phyloP scores from a whole-genome alignment of 2,329 filamentous ascomycete species.

The Aspergillus persii region DNA sequence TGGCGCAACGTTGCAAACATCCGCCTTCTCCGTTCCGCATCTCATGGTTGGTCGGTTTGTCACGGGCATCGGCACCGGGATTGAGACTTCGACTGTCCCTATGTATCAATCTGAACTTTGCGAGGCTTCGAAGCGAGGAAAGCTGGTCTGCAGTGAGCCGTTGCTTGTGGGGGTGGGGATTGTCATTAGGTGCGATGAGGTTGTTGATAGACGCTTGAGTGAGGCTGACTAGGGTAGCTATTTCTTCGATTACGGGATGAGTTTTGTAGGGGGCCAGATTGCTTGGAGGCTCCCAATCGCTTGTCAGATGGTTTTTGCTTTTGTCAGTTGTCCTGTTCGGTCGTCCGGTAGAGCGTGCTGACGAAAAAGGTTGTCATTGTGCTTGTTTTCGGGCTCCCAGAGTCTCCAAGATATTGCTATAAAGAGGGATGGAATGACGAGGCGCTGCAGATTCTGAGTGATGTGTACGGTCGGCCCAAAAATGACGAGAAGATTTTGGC shows the following conservation, averaged over 20 bases:
- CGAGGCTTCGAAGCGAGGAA: slow-evolving; percentile 41
- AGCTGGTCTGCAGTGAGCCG: slow-evolving; percentile 41
- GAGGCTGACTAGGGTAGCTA: slow-evolving; percentile 10
- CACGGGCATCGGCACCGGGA: slow-evolving; percentile 52
- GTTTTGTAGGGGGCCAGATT: slow-evolving; percentile 39
- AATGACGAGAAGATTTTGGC: slow-evolving; percentile 22
- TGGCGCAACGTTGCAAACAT: slow-evolving; percentile 35
- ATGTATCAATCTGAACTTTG: slow-evolving; percentile 48
- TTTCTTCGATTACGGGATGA: slow-evolving; percentile 36
- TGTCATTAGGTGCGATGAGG: slow-evolving; percentile 24
- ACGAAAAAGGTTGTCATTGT: slow-evolving; percentile 14
- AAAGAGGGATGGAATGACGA: slow-evolving; percentile 38
- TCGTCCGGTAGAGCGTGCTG: background rate
- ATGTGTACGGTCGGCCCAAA: slow-evolving; percentile 24
- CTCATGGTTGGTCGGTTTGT: slow-evolving; percentile 48
- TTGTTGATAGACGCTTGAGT: background rate
- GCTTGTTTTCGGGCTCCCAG: slow-evolving; percentile 25
- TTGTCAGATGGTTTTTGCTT: slow-evolving; percentile 46
- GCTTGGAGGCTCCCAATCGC: slow-evolving; percentile 50
- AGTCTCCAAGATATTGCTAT: slow-evolving; percentile 46
- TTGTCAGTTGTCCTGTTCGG: slow-evolving; percentile 30
- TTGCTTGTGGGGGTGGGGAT: slow-evolving; percentile 41
- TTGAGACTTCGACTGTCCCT: slow-evolving; percentile 39
- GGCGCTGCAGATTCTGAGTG: slow-evolving; percentile 27
- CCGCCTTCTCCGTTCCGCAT: slow-evolving; percentile 30